Percentiles rank a stretch among this genome's conserved stretches.
Evolutionary conservation across 1,139 yeast genomes (phyloP).

Genomic region (Lodderomyces beijingensis): DNA sequence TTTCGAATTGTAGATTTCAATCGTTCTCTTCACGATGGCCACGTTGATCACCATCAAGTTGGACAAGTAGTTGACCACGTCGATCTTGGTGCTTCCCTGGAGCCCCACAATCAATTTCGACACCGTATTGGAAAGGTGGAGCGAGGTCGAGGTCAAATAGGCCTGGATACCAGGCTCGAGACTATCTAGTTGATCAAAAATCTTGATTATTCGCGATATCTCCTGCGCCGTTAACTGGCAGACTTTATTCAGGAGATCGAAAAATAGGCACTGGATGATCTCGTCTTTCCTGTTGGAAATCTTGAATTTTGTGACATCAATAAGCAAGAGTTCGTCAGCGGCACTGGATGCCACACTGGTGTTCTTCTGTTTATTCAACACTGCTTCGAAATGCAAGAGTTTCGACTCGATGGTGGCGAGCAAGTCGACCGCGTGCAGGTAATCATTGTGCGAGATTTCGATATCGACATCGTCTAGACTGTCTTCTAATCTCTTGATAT

Average conservation of each 20-base stretch:
- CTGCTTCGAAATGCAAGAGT: conserved; percentile 22
- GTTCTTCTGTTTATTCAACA: conserved; percentile 9
- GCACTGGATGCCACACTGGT: conserved; percentile 13
- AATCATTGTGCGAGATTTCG: conserved; percentile 57
- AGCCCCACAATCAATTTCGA: conserved; percentile 37
- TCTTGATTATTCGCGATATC: conserved; percentile 31
- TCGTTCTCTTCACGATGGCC: conserved; percentile 36
- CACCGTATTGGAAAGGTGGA: conserved; percentile 29
- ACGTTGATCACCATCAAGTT: conserved; percentile 41
- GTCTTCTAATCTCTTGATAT: conserved; percentile 55
- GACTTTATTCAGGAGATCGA: conserved; percentile 36
- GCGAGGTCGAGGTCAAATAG: conserved; percentile 35
- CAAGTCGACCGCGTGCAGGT: conserved; percentile 50
- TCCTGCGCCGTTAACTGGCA: conserved; percentile 29
- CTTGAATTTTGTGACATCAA: conserved; percentile 41
- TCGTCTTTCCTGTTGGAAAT: conserved; percentile 33
- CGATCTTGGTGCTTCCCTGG: conserved; percentile 45
- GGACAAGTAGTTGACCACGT: conserved; percentile 42
- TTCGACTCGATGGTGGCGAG: conserved; percentile 41
- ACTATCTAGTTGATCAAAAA: conserved; percentile 34
- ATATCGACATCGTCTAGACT: conserved; percentile 65
- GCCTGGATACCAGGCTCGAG: conserved; percentile 36
- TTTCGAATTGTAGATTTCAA: conserved; percentile 30
- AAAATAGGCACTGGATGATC: conserved; percentile 35
- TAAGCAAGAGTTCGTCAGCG: conserved; percentile 32